A percentile compares a stretch with the other conserved stretches of the same genome.
These are phyloP conservation scores for Geosmithia morbida DNA, from an alignment of 2,329 filamentous ascomycete species.

Conservation along the genomic window DNA sequence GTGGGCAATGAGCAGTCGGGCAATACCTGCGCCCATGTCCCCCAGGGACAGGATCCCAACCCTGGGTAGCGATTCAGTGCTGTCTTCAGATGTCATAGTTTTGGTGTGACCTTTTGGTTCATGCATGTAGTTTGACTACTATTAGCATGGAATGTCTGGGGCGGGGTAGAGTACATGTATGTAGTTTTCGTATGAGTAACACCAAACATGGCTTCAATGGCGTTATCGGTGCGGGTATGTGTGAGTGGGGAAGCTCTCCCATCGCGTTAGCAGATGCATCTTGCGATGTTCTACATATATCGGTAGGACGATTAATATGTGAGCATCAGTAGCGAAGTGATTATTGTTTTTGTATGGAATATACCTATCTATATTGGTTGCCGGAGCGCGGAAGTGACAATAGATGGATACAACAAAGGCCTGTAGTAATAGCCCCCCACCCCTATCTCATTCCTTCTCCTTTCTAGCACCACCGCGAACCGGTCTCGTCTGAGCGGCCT, in stretches of 20 bases:
- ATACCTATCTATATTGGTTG: too few relatives aligned
- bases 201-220: too few relatives aligned
- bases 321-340: too few relatives aligned
- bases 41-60: conserved; percentile 38
- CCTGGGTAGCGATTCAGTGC: conserved; percentile 7
- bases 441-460: conserved; percentile 11
- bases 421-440: too few relatives aligned
- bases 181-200: too few relatives aligned
- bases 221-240: too few relatives aligned
- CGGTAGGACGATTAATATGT: too few relatives aligned
- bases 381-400: neutral
- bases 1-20: conserved; percentile 28
- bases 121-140: neutral
- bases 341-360: too few relatives aligned
- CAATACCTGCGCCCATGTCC: conserved; percentile 39
- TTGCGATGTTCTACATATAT: too few relatives aligned
- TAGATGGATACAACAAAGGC: too few relatives aligned
- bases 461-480: conserved; percentile 15
- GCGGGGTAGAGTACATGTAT: neutral
- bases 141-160: neutral
- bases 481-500: conserved; percentile 78
- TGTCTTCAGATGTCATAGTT: neutral
- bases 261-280: too few relatives aligned
- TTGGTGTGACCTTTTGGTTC: neutral
- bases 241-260: too few relatives aligned